Evolutionary conservation across 371 early-diverging fungal species (phyloP).

Genomic region (Mortierella sp.): DNA sequence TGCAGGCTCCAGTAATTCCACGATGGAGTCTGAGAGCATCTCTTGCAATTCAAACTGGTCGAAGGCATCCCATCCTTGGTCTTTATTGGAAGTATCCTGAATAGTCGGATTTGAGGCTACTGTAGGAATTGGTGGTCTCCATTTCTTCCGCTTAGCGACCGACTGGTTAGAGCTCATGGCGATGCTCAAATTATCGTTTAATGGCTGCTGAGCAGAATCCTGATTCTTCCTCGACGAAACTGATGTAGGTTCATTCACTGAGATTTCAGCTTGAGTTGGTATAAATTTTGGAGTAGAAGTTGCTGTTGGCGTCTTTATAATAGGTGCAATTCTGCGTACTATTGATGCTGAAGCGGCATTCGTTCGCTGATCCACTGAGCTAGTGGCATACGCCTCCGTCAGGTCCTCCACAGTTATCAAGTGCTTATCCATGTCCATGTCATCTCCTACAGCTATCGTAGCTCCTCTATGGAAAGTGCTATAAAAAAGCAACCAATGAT

Average conservation of each 20-base stretch:
- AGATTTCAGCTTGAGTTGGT: neutral
- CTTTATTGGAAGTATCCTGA: neutral
- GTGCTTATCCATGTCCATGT: slow-evolving; percentile 73
- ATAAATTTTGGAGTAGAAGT: neutral
- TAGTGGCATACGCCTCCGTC: slow-evolving; percentile 31
- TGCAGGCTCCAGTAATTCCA: neutral
- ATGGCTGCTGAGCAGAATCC: neutral
- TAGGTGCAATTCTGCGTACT: neutral
- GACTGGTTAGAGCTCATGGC: neutral
- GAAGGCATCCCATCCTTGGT: slow-evolving; percentile 12
- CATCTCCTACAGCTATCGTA: slow-evolving; percentile 63
- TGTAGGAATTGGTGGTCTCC: slow-evolving; percentile 38
- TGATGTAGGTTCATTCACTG: neutral
- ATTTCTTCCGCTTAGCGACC: slow-evolving; percentile 43
- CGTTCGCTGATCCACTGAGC: slow-evolving; percentile 12
- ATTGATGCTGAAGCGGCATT: neutral
- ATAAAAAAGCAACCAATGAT: neutral
- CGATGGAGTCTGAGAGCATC: neutral
- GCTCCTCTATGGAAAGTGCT: slow-evolving; percentile 64
- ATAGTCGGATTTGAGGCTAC: neutral
- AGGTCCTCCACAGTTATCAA: slow-evolving; percentile 64
- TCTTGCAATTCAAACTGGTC: slow-evolving; percentile 6
- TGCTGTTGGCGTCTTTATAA: neutral
- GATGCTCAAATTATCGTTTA: neutral
- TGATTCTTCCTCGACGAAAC: neutral